phyloP scores from a whole-genome alignment of 176 grass and related monocot species.

The Oryza glumipatula region DNA sequence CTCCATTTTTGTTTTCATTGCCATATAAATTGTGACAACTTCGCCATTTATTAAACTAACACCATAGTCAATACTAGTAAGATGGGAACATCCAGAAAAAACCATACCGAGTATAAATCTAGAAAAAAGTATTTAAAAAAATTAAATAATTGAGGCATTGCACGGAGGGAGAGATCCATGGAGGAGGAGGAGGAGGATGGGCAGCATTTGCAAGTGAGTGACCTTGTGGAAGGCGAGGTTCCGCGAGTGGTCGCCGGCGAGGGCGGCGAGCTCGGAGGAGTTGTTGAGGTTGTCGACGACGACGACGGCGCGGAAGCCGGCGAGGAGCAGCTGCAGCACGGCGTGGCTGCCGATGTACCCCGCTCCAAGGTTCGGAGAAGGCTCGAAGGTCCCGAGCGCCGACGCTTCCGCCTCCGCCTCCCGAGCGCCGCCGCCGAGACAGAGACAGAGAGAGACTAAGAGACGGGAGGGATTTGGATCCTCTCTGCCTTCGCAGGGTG shows the following conservation, averaged over 20 bases:
- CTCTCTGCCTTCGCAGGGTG: no score
- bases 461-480: no score
- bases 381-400: no score
- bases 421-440: no score
- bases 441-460: no score
- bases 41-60: background rate
- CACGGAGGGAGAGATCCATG: slow-evolving; percentile 1
- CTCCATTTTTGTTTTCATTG: background rate
- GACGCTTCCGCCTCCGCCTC: no score
- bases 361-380: slow-evolving; percentile 52
- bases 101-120: background rate
- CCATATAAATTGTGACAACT: background rate
- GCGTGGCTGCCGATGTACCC: slow-evolving; percentile 94
- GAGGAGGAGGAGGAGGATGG: background rate
- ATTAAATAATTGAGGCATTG: background rate
- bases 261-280: slow-evolving; percentile 61
- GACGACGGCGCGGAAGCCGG: slow-evolving; percentile 61
- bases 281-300: slow-evolving; percentile 83
- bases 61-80: background rate
- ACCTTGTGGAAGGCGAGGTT: slow-evolving; percentile 76
- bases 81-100: background rate
- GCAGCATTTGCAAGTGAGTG: no score
- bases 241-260: slow-evolving; percentile 60
- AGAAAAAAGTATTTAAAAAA: no score
- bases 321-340: slow-evolving; percentile 73